Percentiles rank a stretch among this genome's conserved stretches.
Conservation (phyloP, 2,329 filamentous ascomycete genomes). For the Periconia sp. region DNA sequence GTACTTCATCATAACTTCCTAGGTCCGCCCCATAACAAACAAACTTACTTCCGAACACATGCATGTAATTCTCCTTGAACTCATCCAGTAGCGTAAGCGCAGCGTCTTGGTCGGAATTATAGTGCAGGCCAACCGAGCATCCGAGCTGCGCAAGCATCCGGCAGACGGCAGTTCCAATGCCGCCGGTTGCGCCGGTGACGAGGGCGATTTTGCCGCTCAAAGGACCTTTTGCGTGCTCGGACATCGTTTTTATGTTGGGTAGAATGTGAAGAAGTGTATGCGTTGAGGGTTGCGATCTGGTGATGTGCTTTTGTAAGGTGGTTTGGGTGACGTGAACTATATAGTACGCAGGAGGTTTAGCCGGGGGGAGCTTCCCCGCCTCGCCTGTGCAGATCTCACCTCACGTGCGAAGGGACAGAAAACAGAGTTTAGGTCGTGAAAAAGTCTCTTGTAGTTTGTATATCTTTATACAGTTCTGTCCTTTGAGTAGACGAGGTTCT, state of each 20-base stretch:
- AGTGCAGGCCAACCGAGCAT: slow-evolving; percentile 54
- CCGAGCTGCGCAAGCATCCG: slow-evolving; percentile 48
- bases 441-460: too few species aligned
- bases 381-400: background rate
- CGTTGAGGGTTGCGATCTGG: background rate
- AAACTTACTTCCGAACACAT: slow-evolving; percentile 28
- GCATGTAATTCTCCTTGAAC: slow-evolving; percentile 26
- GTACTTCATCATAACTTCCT: slow-evolving; percentile 44
- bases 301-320: background rate
- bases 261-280: too few species aligned
- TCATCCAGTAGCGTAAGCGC: slow-evolving; percentile 26
- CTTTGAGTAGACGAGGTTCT: too few species aligned
- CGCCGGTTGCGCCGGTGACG: slow-evolving; percentile 53
- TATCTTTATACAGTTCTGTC: too few species aligned
- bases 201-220: slow-evolving; percentile 38
- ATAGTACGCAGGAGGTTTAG: background rate
- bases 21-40: slow-evolving; percentile 46
- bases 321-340: background rate
- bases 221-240: slow-evolving; percentile 3
- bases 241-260: background rate
- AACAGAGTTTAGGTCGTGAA: too few species aligned
- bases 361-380: slow-evolving; percentile 2
- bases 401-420: too few species aligned
- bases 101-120: slow-evolving; percentile 40
- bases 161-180: slow-evolving; percentile 53